Conservation (phyloP, 805 yeast genomes). For the Tetrapisispora phaffii region DNA sequence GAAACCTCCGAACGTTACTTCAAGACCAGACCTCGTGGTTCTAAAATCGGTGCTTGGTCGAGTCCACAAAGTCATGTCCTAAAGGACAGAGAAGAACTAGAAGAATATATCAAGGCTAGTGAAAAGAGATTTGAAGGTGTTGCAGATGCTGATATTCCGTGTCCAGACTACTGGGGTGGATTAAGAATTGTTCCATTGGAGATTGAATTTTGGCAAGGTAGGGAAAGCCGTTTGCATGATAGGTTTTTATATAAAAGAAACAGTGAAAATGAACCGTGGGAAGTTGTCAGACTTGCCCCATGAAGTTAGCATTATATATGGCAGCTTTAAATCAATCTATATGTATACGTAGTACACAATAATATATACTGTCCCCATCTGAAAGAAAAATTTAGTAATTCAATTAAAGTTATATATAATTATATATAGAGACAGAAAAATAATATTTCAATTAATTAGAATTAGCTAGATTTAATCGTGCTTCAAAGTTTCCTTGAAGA, state of each 20-base stretch:
- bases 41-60: slow-evolving; percentile 94
- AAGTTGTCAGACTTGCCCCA: slow-evolving; percentile 64
- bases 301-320: too few relatives aligned
- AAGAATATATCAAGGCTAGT: slow-evolving; percentile 37
- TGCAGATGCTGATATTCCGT: slow-evolving; percentile 62
- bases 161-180: slow-evolving; percentile 97
- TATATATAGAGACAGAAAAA: background rate
- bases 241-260: slow-evolving; percentile 64
- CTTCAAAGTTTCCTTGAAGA: slow-evolving; percentile 58
- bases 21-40: slow-evolving; percentile 82
- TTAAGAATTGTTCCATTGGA: slow-evolving; percentile 77
- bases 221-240: slow-evolving; percentile 83
- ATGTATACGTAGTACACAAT: too few relatives aligned
- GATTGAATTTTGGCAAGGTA: slow-evolving; percentile 97
- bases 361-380: too few relatives aligned
- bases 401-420: slow-evolving; percentile 1
- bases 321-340: too few relatives aligned
- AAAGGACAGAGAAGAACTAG: slow-evolving; percentile 51
- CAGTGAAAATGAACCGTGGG: slow-evolving; percentile 45
- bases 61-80: slow-evolving; percentile 74
- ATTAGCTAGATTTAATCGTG: slow-evolving; percentile 35
- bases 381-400: slow-evolving; percentile 1
- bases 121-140: slow-evolving; percentile 50
- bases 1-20: slow-evolving; percentile 73
- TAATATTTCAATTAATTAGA: slow-evolving; percentile 1